Base-by-base conservation (phyloP, 768 basidiomycete genomes). In the Trametes gibbosa region DNA sequence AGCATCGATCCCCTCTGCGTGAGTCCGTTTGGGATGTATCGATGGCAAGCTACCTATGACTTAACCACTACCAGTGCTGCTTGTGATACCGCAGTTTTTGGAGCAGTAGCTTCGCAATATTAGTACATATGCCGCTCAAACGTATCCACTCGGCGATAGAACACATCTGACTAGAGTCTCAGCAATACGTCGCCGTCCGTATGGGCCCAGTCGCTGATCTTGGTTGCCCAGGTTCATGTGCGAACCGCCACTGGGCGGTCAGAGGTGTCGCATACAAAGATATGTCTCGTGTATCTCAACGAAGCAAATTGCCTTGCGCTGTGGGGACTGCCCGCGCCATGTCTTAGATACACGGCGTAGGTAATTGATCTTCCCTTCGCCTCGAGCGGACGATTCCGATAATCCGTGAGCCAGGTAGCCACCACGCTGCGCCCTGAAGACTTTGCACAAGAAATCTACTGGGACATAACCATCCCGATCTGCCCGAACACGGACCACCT, bases 381-480 rank as follows among this genome's bases (percentile, higher is more conserved):
- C 1, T 5, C 19, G 5, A 37, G 34, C 53, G 43, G 10, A 10
- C 10, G 29, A 10, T 32, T 32, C 29, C 4, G 29, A 10, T 32
- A 5, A 5, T 4, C 4, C 29, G 29, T 32, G 29, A 32, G 29
- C 29, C 29, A 4, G 10, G 10, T 32, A 5, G 29, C 5, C 5
- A 32, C 29, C 10, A 32, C 29, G 4, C 29, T 32, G 29, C 29
- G 10, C 29, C 50, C 56, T 1, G 50, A 24, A 8, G 42, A 58
- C 10, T 2, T 23, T 3, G 39, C 17, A n/a, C 25, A 27, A 1
- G 35, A 27, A 0, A 23, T 34, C 37, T 53, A 47, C 1, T 19
- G 46, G 2, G 58, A 59, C 14, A 53, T 54, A 47, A 34, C 19
- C 23, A 35, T 49, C 14, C 58, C 52, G 16, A 53, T 59, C 37